A percentile compares a stretch with the other conserved stretches of the same genome.
These are phyloP conservation scores for Phaeodactylum tricornutum DNA, from an alignment of 108 stramenopile genomes.

Conservation along the genomic window DNA sequence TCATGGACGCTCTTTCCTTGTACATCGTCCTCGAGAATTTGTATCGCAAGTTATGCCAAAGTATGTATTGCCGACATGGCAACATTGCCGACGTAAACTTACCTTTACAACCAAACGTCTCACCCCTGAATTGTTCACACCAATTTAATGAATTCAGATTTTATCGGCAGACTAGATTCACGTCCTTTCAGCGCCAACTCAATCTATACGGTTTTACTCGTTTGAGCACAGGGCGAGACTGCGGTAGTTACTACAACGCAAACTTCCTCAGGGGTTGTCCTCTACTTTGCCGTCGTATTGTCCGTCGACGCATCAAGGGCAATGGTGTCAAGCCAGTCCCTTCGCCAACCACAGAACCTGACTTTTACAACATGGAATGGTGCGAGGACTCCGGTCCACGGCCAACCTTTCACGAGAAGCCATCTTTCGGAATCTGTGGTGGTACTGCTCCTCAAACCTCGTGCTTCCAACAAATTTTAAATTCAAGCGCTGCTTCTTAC, in stretches of 20 bases:
- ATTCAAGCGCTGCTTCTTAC: too few relatives aligned
- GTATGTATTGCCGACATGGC: neutral
- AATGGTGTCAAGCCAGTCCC: slow-evolving; percentile 24
- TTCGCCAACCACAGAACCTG: slow-evolving; percentile 26
- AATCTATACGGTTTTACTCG: slow-evolving; percentile 23
- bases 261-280: slow-evolving; percentile 31
- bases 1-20: slow-evolving; percentile 79
- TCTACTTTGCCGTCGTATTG: slow-evolving; percentile 28
- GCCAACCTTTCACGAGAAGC: too few relatives aligned
- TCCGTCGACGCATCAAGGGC: slow-evolving; percentile 26
- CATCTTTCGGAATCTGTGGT: too few relatives aligned
- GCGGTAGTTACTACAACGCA: slow-evolving; percentile 41
- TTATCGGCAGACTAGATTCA: slow-evolving; percentile 3
- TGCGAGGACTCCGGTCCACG: too few relatives aligned
- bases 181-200: slow-evolving; percentile 18
- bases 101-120: neutral
- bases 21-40: too few relatives aligned
- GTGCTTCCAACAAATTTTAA: too few relatives aligned
- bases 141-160: neutral
- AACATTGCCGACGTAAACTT: neutral
- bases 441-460: too few relatives aligned
- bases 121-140: neutral
- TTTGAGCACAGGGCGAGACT: neutral
- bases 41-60: too few relatives aligned
- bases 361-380: slow-evolving; percentile 30